These are phyloP conservation scores for Eucalyptus marginata DNA, from an alignment of 345 rosid species.

Conservation along the genomic window DNA sequence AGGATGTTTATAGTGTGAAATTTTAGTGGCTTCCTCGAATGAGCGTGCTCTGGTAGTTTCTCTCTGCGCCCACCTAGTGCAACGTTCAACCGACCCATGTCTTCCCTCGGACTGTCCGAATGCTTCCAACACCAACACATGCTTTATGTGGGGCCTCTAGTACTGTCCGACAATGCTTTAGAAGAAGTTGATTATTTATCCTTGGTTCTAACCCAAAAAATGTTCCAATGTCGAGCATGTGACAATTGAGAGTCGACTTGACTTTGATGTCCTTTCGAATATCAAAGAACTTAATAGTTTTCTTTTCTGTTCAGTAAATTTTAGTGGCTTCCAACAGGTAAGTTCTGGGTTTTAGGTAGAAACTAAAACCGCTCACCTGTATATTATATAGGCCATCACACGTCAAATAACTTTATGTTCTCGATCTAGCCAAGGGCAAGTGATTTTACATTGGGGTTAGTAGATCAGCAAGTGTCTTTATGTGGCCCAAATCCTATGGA, in stretches of 20 bases:
- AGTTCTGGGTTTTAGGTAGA: fast-evolving
- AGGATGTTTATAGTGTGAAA: background rate
- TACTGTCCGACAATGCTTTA: background rate
- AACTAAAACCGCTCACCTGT: too few relatives aligned
- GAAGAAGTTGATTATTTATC: background rate
- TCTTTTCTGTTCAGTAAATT: too few relatives aligned
- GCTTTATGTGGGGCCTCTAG: background rate
- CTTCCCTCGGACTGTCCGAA: background rate
- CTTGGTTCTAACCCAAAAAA: background rate
- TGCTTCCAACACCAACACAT: background rate
- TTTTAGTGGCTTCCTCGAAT: background rate
- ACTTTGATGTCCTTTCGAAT: background rate
- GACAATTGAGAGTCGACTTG: background rate
- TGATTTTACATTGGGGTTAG: background rate
- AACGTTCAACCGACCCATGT: background rate
- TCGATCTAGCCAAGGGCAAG: background rate
- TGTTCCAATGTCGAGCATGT: background rate
- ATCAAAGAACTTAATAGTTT: background rate
- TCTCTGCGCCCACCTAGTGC: background rate
- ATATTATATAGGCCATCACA: background rate
- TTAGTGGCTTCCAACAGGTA: fast-evolving
- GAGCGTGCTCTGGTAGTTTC: background rate
- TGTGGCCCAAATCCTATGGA: background rate
- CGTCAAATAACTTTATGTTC: background rate
- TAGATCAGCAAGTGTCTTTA: background rate